Conservation (phyloP, 805 yeast genomes). For the Wickerhamiella nectarea region DNA sequence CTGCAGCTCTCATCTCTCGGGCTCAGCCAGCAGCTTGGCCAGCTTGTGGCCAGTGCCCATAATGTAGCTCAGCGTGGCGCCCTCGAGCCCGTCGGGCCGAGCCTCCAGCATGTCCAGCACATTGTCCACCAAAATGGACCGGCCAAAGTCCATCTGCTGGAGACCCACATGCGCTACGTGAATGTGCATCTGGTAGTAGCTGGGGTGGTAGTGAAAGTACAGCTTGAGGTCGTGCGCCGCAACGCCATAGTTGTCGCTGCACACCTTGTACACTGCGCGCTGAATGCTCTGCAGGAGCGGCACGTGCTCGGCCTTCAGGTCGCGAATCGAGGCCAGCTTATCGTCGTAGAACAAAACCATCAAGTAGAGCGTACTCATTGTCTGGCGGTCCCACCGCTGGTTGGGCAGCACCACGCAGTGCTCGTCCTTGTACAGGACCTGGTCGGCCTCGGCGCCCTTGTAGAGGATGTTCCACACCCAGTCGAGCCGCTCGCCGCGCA, state of each 20-base stretch:
- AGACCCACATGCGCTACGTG: slow-evolving; percentile 70
- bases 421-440: slow-evolving; percentile 56
- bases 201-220: slow-evolving; percentile 85
- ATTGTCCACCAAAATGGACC: slow-evolving; percentile 70
- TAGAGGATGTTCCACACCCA: slow-evolving; percentile 83
- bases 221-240: slow-evolving; percentile 47
- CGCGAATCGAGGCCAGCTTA: slow-evolving; percentile 64
- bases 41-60: slow-evolving; percentile 68
- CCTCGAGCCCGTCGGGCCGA: slow-evolving; percentile 39
- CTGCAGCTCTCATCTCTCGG: too few relatives aligned
- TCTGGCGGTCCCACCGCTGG: slow-evolving; percentile 82
- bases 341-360: slow-evolving; percentile 59
- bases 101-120: slow-evolving; percentile 55
- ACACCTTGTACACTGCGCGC: slow-evolving; percentile 33
- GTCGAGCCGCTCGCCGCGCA: slow-evolving; percentile 62
- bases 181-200: slow-evolving; percentile 89
- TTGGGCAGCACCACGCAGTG: slow-evolving; percentile 70
- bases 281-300: slow-evolving; percentile 41
- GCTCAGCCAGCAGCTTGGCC: slow-evolving; percentile 1
- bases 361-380: slow-evolving; percentile 57
- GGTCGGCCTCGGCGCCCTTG: slow-evolving; percentile 73
- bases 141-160: slow-evolving; percentile 62
- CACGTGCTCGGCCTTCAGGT: slow-evolving; percentile 46
- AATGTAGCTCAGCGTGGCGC: slow-evolving; percentile 47
- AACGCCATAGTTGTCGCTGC: slow-evolving; percentile 38